These are phyloP conservation scores for Hansfordia pulvinata DNA, from an alignment of 2,329 filamentous ascomycete species.

Conservation along the genomic window DNA sequence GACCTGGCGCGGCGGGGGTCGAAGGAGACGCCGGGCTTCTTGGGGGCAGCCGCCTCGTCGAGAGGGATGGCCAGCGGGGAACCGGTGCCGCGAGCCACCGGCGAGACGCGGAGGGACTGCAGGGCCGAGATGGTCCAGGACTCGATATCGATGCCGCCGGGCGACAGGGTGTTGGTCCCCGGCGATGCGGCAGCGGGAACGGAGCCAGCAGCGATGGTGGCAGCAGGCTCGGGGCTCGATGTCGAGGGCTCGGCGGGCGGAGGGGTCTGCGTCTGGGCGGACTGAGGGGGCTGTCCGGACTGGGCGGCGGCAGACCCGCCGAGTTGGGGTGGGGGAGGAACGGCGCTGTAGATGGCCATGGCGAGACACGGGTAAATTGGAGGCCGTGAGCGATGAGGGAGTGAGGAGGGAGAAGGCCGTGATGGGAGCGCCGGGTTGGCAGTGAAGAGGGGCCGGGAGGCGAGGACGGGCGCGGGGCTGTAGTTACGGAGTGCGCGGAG, in stretches of 20 bases:
- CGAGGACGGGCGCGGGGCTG: too few species aligned
- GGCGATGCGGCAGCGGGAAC: too few species aligned
- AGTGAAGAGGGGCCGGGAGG: too few species aligned
- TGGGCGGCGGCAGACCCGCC: background rate
- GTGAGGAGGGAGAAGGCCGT: too few species aligned
- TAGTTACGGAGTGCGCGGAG: too few species aligned
- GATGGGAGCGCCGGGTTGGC: too few species aligned
- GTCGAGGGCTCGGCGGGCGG: background rate
- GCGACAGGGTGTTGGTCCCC: slow-evolving; percentile 12
- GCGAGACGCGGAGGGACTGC: slow-evolving; percentile 38
- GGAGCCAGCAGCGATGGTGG: background rate
- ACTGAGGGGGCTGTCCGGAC: background rate
- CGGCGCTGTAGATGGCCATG: slow-evolving; percentile 40
- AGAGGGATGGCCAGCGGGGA: slow-evolving; percentile 62
- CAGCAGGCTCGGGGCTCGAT: background rate
- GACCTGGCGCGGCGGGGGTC: slow-evolving; percentile 12
- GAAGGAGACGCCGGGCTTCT: slow-evolving; percentile 14
- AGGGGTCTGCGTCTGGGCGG: slow-evolving; percentile 7
- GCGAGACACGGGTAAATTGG: too few species aligned
- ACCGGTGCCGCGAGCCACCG: slow-evolving; percentile 43
- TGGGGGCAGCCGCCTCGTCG: slow-evolving; percentile 34
- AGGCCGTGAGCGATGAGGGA: too few species aligned
- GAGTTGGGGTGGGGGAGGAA: slow-evolving; percentile 32
- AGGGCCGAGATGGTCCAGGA: slow-evolving; percentile 51
- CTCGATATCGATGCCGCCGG: slow-evolving; percentile 42